These are phyloP conservation scores for Vaccinium macrocarpon DNA, from an alignment of 148 eudicot genomes.

Conservation along the genomic window DNA sequence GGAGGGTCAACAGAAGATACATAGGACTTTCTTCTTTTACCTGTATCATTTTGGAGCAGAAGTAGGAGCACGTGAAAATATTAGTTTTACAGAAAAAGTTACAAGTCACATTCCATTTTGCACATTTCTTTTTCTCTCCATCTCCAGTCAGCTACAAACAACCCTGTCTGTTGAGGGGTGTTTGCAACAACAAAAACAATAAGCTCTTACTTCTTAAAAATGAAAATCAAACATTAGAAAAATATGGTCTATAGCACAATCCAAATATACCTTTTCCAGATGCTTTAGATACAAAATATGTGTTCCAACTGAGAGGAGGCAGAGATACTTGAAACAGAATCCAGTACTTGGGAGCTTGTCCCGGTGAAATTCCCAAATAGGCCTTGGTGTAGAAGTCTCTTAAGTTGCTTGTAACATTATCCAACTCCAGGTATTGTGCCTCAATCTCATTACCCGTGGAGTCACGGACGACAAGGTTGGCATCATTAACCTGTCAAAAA, in stretches of 20 bases:
- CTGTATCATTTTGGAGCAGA: slow-evolving; percentile 28
- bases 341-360: slow-evolving; percentile 67
- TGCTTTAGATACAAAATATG: slow-evolving; percentile 60
- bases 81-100: too few relatives aligned
- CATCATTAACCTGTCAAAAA: slow-evolving; percentile 61
- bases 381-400: slow-evolving; percentile 67
- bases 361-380: slow-evolving; percentile 54
- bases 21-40: slow-evolving; percentile 28
- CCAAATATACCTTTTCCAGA: slow-evolving; percentile 39
- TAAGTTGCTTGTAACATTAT: slow-evolving; percentile 59
- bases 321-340: slow-evolving; percentile 65
- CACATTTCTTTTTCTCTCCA: not conserved
- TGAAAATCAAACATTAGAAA: not conserved
- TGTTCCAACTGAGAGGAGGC: slow-evolving; percentile 83
- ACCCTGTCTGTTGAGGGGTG: not conserved
- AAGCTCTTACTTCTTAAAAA: not conserved
- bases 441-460: slow-evolving; percentile 49
- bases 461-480: slow-evolving; percentile 61
- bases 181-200: not conserved
- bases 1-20: slow-evolving; percentile 27
- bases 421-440: slow-evolving; percentile 62
- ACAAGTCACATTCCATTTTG: not conserved
- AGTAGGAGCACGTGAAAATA: not conserved
- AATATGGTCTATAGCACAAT: not conserved
- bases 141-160: not conserved